Evolutionary conservation across 176 grass and related monocot genomes (phyloP).

Genomic region (Saccharum officinarum): DNA sequence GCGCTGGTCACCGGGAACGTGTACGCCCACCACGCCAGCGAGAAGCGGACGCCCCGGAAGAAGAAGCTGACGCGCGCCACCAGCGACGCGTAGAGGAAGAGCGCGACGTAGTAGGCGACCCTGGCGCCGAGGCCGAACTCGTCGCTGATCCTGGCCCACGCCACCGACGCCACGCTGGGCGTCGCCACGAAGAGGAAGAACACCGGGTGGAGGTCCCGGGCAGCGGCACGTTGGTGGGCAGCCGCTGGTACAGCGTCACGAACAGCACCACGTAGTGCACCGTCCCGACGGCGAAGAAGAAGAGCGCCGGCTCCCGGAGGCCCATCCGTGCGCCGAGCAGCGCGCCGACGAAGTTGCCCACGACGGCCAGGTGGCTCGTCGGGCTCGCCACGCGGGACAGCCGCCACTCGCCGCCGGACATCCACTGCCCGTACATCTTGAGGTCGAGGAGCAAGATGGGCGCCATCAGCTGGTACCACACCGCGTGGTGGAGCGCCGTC

Average conservation of each 20-base stretch:
- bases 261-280: slow-evolving; percentile 79
- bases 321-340: slow-evolving; percentile 52
- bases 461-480: slow-evolving; percentile 57
- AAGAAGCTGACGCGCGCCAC: slow-evolving; percentile 33
- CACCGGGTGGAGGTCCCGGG: slow-evolving; percentile 69
- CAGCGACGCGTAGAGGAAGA: slow-evolving; percentile 73
- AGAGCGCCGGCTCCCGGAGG: slow-evolving; percentile 35
- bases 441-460: slow-evolving; percentile 69
- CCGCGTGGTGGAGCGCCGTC: background rate
- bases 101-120: slow-evolving; percentile 65
- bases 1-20: slow-evolving; percentile 70
- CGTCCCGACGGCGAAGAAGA: slow-evolving; percentile 65
- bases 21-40: slow-evolving; percentile 89
- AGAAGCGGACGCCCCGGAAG: slow-evolving; percentile 59
- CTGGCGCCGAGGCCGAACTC: slow-evolving; percentile 47
- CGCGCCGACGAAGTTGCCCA: slow-evolving; percentile 69
- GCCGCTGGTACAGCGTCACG: slow-evolving; percentile 76
- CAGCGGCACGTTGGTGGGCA: slow-evolving; percentile 55
- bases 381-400: slow-evolving; percentile 74
- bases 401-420: slow-evolving; percentile 64
- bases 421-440: slow-evolving; percentile 79
- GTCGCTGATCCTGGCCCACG: slow-evolving; percentile 50
- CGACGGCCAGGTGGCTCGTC: slow-evolving; percentile 65
- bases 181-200: slow-evolving; percentile 81
- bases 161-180: slow-evolving; percentile 57